Evolutionary conservation across 148 eudicot genomes (phyloP).

Genomic region (Rhododendron henanense): DNA sequence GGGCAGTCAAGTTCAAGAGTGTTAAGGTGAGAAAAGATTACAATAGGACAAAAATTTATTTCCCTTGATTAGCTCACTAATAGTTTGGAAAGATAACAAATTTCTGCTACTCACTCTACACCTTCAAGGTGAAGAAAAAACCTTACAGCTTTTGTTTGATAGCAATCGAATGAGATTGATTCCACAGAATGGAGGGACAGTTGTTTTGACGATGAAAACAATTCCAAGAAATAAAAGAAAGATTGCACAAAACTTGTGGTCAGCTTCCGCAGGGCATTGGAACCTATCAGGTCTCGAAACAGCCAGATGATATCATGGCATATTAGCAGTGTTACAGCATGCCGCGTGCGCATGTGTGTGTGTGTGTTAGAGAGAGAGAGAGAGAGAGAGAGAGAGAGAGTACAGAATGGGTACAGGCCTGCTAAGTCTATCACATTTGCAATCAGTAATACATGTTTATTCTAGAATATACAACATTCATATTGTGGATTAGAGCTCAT

Average conservation of each 20-base stretch:
- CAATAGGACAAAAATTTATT: neutral
- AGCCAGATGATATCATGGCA: neutral
- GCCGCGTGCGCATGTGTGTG: neutral
- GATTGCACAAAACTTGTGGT: neutral
- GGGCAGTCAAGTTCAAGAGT: too few relatives aligned
- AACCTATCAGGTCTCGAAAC: neutral
- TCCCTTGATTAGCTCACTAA: neutral
- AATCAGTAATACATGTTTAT: neutral
- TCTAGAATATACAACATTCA: neutral
- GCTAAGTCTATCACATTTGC: neutral
- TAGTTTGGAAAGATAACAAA: neutral
- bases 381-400: neutral
- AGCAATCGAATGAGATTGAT: neutral
- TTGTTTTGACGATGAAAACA: neutral
- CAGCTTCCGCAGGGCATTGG: neutral
- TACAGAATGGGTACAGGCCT: neutral
- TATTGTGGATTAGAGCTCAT: neutral
- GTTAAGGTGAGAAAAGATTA: neutral
- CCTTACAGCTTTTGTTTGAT: neutral
- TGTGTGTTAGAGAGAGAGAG: too few relatives aligned
- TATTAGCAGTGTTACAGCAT: neutral
- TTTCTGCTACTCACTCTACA: neutral
- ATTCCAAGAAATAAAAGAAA: neutral
- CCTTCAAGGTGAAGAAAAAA: neutral
- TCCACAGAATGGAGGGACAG: neutral